Percentiles rank a stretch among this genome's conserved stretches.
phyloP scores from a whole-genome alignment of 2,329 filamentous ascomycete genomes.

The Cladophialophora exuberans region DNA sequence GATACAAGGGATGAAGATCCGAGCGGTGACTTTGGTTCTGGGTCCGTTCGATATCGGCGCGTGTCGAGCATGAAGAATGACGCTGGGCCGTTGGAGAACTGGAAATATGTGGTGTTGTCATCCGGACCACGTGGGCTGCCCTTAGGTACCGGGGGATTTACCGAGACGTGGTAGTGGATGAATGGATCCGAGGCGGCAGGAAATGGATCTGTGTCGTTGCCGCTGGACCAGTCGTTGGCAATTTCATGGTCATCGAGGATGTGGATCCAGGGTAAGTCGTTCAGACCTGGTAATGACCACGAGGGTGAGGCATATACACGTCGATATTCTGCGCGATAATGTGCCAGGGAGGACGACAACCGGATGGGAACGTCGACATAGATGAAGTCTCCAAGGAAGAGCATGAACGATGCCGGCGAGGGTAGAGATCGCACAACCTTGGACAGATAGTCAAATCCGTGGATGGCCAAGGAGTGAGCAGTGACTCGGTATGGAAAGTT shows the following conservation, averaged over 20 bases:
- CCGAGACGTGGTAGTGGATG: slow-evolving; percentile 79
- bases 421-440: slow-evolving; percentile 71
- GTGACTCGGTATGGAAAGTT: slow-evolving; percentile 86
- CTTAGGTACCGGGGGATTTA: slow-evolving; percentile 73
- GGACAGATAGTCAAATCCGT: slow-evolving; percentile 75
- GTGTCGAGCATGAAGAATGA: slow-evolving; percentile 96
- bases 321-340: slow-evolving; percentile 89
- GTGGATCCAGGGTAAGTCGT: slow-evolving; percentile 94
- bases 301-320: slow-evolving; percentile 96
- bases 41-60: slow-evolving; percentile 73
- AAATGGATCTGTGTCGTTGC: slow-evolving; percentile 80
- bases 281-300: slow-evolving; percentile 69
- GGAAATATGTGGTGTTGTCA: slow-evolving; percentile 75
- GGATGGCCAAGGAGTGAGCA: slow-evolving; percentile 73
- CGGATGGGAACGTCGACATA: slow-evolving; percentile 76
- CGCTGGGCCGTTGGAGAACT: slow-evolving; percentile 86
- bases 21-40: slow-evolving; percentile 29
- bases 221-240: slow-evolving; percentile 81
- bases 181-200: slow-evolving; percentile 80
- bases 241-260: slow-evolving; percentile 98
- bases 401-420: slow-evolving; percentile 67
- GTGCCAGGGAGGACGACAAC: slow-evolving; percentile 70
- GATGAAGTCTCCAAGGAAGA: slow-evolving; percentile 58
- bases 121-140: slow-evolving; percentile 53
- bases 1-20: background rate